Evolutionary conservation across 108 stramenopile genomes (phyloP), one percentile per base, ranked within the genome.

Genomic region (Fragilaria crotonensis): DNA sequence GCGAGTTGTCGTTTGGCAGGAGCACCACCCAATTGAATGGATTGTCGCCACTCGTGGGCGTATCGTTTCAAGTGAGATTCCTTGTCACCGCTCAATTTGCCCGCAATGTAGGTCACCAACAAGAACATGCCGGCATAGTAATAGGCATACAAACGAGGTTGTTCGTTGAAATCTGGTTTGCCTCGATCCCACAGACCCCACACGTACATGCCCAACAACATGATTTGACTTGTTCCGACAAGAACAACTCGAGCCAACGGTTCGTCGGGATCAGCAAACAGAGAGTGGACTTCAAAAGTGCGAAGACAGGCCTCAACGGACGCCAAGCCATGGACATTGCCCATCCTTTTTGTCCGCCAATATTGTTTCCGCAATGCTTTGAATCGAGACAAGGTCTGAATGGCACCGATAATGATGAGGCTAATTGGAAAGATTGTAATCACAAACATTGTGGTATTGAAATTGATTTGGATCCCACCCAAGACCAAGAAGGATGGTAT

Each of bases 171-270:
- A 18, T 3, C 17, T 52, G 51, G 51, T 52, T 26, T 21, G 2
- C 51, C 51, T 56, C 62, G 27, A 29, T 66, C 41, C 2, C 23
- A 21, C 3, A 52, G 25, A 52, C 51, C 25, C 51, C 51, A 52
- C 21, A 3, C 3, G 4, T 52, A 52, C 51, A 52, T 25, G 25
- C 2, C 51, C 3, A 52, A 1, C 2, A 52, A 25, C 2, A 25
- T 52, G 25, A 52, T 5, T 52, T 52, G 51, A 4, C 51, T 25
- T 25, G 25, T 26, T 25, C 51, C 51, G 2, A 52, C 18, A 18
- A 52, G 23, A 52, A 52, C 22, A 52, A 52, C 26, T 18, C 25
- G 23, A 23, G 25, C 18, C 11, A 52, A 52, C 1, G 51, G 51
- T 49, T 14, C 48, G 5, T 49, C 48, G 2, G 25, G 25, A 23